Base-by-base conservation (phyloP, 192 early-diverging fungal species). In the Spizellomyces sp. region DNA sequence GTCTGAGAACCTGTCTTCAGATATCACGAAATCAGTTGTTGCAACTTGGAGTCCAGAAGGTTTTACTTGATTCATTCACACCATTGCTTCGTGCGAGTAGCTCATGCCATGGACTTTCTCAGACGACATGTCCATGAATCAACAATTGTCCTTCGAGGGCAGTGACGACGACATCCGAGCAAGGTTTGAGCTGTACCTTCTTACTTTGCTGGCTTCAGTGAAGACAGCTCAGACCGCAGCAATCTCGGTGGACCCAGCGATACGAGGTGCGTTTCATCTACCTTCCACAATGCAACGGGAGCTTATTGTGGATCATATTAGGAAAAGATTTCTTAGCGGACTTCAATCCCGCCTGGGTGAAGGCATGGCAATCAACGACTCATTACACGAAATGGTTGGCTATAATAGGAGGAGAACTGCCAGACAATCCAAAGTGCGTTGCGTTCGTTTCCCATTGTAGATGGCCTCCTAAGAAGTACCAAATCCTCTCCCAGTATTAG, bases 121-220 rank as follows among this genome's bases (percentile, higher is more conserved):
- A 65, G 82, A 84, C 47, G 80, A 82, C 61, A 77, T 80, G 63
- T 75, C 75, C 9, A 71, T 81, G 62, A 84, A 73, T 48, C 77
- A 80, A 55, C 86, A 90, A 72, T 88, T 91, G 6, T 81, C 85
- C 8, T 93, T 90, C 59, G 79, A 83, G 22, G 92, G 92, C 46
- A 87, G 85, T n/a, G 92, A 93, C 58, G 91, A 92, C 57, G 90
- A 91, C 69, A 82, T 93, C 46, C 83, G 92, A 15, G 78, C 84
- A 21, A 81, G 89, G 44, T 92, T 93, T 67, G 92, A 93, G 80
- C 78, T 83, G 55, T 93, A 93, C 69, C 77, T 92, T 2, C 67
- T 88, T 47, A 83, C 87, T 0, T 69, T 93, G 15, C 73, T 93
- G n/a, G 83, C 86, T 1, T 89, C 88, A 22, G 83, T 87, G 22